These are phyloP conservation scores for Tubosaeta brunneosetosa DNA, from an alignment of 768 basidiomycete genomes.

Conservation along the genomic window DNA sequence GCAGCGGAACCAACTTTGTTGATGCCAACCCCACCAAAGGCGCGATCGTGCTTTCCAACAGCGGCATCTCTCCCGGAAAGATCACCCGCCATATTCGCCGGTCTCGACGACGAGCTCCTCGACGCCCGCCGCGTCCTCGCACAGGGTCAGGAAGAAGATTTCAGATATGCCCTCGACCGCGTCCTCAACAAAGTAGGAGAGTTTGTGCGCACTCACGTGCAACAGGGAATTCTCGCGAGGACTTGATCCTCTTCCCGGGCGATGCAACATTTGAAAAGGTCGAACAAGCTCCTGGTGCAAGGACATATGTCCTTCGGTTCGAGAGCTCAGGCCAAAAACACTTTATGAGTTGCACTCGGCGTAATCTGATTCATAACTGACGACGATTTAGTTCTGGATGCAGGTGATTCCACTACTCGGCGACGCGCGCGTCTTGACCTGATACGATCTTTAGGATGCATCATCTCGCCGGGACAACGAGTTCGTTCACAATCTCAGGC, in stretches of 20 bases:
- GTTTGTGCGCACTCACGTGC: conserved; percentile 64
- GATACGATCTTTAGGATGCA: conserved; percentile 47
- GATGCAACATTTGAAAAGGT: conserved; percentile 83
- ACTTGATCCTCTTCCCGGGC: conserved; percentile 81
- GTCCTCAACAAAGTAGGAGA: conserved; percentile 65
- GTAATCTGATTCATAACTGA: conserved; percentile 49
- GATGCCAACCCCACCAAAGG: no score
- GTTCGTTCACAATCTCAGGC: no score
- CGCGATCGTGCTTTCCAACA: no score
- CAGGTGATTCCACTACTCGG: conserved; percentile 46
- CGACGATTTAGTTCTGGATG: conserved; percentile 36
- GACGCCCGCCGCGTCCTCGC: conserved; percentile 62
- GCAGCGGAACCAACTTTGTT: no score
- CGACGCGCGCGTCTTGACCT: not conserved
- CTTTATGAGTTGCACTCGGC: conserved; percentile 58
- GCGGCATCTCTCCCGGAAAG: no score
- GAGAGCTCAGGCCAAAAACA: conserved; percentile 84
- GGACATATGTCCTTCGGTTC: conserved; percentile 88
- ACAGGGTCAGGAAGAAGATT: conserved; percentile 77
- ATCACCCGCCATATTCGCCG: conserved; percentile 43
- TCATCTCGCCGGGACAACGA: conserved; percentile 60
- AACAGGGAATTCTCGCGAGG: conserved; percentile 61
- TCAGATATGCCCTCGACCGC: conserved; percentile 62
- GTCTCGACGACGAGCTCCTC: conserved; percentile 67
- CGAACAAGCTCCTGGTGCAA: conserved; percentile 55